phyloP scores from a whole-genome alignment of 2,329 filamentous ascomycete species.

The Penicillium expansum region DNA sequence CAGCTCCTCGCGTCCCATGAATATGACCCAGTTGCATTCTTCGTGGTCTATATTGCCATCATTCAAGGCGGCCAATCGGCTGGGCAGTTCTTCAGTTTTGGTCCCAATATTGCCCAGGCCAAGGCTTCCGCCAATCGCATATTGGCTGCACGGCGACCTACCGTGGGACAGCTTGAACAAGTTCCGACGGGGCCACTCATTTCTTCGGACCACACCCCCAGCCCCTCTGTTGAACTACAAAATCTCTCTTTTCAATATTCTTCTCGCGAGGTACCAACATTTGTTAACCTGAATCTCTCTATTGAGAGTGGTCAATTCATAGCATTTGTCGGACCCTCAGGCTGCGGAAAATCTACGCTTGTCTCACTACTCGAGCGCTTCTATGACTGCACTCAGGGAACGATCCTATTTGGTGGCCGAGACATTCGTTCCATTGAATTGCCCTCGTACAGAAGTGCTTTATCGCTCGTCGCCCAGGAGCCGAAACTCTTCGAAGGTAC shows the following conservation, averaged over 20 bases:
- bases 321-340: conserved; percentile 50
- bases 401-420: conserved; percentile 35
- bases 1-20: conserved; percentile 55
- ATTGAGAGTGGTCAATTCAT: conserved; percentile 44
- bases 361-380: conserved; percentile 39
- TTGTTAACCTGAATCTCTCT: conserved; percentile 31
- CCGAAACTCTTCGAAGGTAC: conserved; percentile 47
- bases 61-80: conserved; percentile 66
- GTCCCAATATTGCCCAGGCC: conserved; percentile 52
- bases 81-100: conserved; percentile 66
- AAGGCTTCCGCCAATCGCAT: conserved; percentile 40
- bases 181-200: background rate
- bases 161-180: background rate
- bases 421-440: conserved; percentile 32
- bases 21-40: conserved; percentile 49
- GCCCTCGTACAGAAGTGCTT: conserved; percentile 29
- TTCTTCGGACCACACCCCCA: background rate
- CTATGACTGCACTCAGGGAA: conserved; percentile 44
- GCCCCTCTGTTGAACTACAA: conserved; percentile 34
- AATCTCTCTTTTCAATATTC: conserved; percentile 40
- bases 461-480: conserved; percentile 45
- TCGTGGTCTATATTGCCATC: conserved; percentile 62
- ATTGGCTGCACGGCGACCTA: conserved; percentile 24
- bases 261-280: conserved; percentile 30
- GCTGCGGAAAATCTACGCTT: conserved; percentile 49